These are phyloP conservation scores for Inonotus obliquus DNA, from an alignment of 1,284 basidiomycete genomes.

Conservation along the genomic window DNA sequence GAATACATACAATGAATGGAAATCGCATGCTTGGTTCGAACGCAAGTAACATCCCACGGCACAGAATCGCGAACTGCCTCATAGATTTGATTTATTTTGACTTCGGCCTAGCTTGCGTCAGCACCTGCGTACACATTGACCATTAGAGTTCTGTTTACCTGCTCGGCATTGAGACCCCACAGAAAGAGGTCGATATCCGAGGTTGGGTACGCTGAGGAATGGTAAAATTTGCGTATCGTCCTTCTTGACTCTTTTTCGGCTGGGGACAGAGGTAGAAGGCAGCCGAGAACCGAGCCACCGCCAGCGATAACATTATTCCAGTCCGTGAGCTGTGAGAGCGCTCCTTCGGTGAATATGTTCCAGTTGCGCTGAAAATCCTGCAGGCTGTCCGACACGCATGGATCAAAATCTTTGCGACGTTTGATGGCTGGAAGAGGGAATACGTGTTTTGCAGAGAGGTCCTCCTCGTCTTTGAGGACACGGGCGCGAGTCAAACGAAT, in stretches of 20 bases:
- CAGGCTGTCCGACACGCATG: constrained; percentile 15
- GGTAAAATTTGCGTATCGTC: constrained; percentile 50
- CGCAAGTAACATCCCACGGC: constrained; percentile 60
- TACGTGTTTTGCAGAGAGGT: constrained; percentile 38
- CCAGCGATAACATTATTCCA: constrained; percentile 44
- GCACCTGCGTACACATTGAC: neutral
- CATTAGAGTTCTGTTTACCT: constrained; percentile 30
- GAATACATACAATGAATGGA: constrained; percentile 49
- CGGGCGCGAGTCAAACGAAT: constrained; percentile 42
- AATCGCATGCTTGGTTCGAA: constrained; percentile 56
- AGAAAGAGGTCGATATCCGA: constrained; percentile 62
- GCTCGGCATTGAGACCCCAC: constrained; percentile 48
- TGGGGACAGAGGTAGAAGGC: constrained; percentile 45
- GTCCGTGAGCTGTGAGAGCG: constrained; percentile 18
- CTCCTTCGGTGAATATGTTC: constrained; percentile 22
- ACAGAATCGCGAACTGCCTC: constrained; percentile 58
- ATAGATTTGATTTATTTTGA: constrained; percentile 51
- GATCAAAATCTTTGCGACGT: constrained; percentile 36
- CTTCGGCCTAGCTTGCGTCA: constrained; percentile 40
- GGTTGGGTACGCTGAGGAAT: constrained; percentile 46
- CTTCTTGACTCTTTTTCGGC: constrained; percentile 45
- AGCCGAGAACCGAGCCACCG: constrained; percentile 54
- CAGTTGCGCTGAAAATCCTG: constrained; percentile 21
- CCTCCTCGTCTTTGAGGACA: constrained; percentile 34
- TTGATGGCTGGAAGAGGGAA: constrained; percentile 38